Conservation (phyloP, 345 rosid genomes). For the Cochlearia excelsa region DNA sequence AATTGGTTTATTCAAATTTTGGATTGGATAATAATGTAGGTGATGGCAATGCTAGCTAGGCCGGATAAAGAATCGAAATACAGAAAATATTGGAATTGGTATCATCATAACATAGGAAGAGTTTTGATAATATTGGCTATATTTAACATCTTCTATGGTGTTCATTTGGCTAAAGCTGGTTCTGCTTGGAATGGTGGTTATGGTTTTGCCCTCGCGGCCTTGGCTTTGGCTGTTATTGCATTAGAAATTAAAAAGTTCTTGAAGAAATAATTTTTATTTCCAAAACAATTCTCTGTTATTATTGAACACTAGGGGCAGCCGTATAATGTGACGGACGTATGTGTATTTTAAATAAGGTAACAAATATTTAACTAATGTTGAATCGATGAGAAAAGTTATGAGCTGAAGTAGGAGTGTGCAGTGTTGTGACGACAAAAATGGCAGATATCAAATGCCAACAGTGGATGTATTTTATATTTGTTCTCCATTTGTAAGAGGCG, state of each 20-base stretch:
- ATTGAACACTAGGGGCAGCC: too few relatives aligned
- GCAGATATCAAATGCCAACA: too few relatives aligned
- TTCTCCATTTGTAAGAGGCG: too few relatives aligned
- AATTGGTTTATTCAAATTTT: background rate
- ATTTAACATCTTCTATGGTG: constrained; percentile 79
- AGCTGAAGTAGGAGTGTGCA: too few relatives aligned
- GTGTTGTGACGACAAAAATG: too few relatives aligned
- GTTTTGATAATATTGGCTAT: constrained; percentile 49
- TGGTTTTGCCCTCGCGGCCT: constrained; percentile 44
- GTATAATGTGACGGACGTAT: too few relatives aligned
- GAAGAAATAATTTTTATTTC: constrained; percentile 32
- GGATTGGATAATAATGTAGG: constrained; percentile 31
- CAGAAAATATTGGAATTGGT: constrained; percentile 79
- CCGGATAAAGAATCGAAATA: constrained; percentile 54
- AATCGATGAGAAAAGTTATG: too few relatives aligned
- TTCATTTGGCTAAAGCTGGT: constrained; percentile 59
- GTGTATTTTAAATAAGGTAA: too few relatives aligned
- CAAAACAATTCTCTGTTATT: background rate
- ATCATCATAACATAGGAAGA: constrained; percentile 66
- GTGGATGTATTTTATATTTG: too few relatives aligned
- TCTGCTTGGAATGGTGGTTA: constrained; percentile 63
- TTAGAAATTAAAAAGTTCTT: constrained; percentile 48
- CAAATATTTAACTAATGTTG: too few relatives aligned
- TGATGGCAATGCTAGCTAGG: constrained; percentile 60
- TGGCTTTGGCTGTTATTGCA: constrained; percentile 37